phyloP scores from a whole-genome alignment of 139 green algal genomes.

The Coelastrella sp. region DNA sequence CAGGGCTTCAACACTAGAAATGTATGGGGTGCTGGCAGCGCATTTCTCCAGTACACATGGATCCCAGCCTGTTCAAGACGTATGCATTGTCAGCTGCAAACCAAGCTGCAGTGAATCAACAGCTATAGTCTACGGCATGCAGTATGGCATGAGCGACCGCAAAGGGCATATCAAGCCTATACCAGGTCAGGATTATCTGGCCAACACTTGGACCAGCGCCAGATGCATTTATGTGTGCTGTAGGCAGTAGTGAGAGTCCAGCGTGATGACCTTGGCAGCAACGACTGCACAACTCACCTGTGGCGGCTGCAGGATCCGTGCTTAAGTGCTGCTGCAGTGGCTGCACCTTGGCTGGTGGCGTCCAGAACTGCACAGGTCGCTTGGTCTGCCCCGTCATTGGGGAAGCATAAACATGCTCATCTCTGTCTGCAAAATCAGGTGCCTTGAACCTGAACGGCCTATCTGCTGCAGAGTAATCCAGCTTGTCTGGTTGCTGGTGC shows the following conservation, averaged over 20 bases:
- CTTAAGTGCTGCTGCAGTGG: background rate
- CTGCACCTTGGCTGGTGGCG: background rate
- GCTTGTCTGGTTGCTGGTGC: background rate
- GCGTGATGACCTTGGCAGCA: background rate
- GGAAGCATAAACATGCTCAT: background rate
- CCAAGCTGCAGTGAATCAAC: too few species aligned
- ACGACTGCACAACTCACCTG: background rate
- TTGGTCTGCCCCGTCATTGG: background rate
- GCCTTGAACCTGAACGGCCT: conserved; percentile 18
- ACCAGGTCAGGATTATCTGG: too few species aligned
- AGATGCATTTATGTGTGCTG: too few species aligned
- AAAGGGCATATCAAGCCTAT: too few species aligned
- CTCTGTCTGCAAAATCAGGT: background rate
- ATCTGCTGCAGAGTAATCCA: background rate
- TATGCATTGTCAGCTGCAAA: too few species aligned
- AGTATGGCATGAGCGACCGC: too few species aligned
- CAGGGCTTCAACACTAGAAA: conserved; percentile 35
- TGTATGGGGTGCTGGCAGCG: background rate
- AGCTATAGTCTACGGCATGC: too few species aligned
- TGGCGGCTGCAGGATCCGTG: background rate
- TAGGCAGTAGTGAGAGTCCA: background rate
- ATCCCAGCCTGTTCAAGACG: conserved; percentile 28
- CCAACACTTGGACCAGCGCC: too few species aligned
- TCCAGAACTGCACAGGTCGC: conserved; percentile 19
- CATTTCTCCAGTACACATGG: background rate